phyloP scores from a whole-genome alignment of 495 filamentous ascomycete species.

The Podospora pseudoanserina region DNA sequence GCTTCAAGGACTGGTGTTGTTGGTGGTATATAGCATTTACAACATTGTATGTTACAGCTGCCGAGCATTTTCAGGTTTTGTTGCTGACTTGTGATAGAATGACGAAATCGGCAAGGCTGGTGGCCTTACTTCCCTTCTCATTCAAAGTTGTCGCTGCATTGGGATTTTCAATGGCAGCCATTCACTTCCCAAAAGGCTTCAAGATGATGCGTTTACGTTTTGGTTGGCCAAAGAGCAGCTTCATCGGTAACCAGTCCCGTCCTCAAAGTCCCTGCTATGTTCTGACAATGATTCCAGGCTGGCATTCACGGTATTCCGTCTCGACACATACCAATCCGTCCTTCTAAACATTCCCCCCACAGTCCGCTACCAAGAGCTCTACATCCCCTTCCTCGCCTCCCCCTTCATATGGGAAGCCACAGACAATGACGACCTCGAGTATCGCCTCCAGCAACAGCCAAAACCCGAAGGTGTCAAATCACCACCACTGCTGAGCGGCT shows the following conservation, averaged over 20 bases:
- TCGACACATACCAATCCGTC: conserved; percentile 33
- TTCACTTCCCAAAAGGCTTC: conserved; percentile 21
- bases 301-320: conserved; percentile 31
- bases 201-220: conserved; percentile 17
- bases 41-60: conserved; percentile 21
- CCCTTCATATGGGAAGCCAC: conserved; percentile 22
- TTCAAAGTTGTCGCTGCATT: conserved; percentile 31
- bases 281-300: conserved; percentile 13
- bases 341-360: conserved; percentile 32
- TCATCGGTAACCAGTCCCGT: conserved; percentile 24
- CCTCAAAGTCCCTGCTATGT: background rate
- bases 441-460: background rate
- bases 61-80: background rate
- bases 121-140: conserved; percentile 25
- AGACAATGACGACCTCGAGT: background rate
- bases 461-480: background rate
- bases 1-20: conserved; percentile 30
- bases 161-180: conserved; percentile 34
- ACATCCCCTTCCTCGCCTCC: conserved; percentile 33
- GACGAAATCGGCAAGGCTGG: conserved; percentile 29
- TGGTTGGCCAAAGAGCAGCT: conserved; percentile 37
- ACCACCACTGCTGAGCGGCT: background rate
- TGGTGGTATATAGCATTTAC: conserved; percentile 27
- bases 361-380: conserved; percentile 34
- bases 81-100: conserved; percentile 17